These are phyloP conservation scores for Lavandula angustifolia DNA, from an alignment of 257 asterid genomes.

Conservation along the genomic window DNA sequence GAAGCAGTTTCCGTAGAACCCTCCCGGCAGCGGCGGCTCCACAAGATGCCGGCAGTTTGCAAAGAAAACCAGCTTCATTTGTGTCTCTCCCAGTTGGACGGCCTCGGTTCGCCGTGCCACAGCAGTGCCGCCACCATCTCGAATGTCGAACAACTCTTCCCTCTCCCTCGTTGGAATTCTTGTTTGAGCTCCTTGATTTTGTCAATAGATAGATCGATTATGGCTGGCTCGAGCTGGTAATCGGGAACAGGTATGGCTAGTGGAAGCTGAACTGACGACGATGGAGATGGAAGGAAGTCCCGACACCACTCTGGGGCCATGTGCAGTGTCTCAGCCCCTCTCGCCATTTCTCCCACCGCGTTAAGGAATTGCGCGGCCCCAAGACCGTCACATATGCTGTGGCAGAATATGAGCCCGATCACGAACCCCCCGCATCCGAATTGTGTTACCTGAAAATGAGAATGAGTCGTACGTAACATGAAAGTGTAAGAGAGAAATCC, in stretches of 20 bases:
- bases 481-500: too few relatives aligned
- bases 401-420: constrained; percentile 54
- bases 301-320: constrained; percentile 48
- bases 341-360: constrained; percentile 56
- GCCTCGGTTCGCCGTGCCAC: constrained; percentile 49
- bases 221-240: constrained; percentile 43
- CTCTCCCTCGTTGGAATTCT: constrained; percentile 31
- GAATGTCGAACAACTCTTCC: constrained; percentile 42
- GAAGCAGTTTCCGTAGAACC: constrained; percentile 62
- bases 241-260: constrained; percentile 28
- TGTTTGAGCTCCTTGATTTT: constrained; percentile 42
- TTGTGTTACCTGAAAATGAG: constrained; percentile 34
- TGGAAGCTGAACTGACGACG: constrained; percentile 11
- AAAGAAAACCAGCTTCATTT: constrained; percentile 46
- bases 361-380: constrained; percentile 68
- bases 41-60: constrained; percentile 48
- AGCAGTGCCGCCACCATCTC: constrained; percentile 47
- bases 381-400: constrained; percentile 53
- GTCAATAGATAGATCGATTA: constrained; percentile 38
- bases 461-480: too few relatives aligned
- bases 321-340: constrained; percentile 40
- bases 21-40: constrained; percentile 38
- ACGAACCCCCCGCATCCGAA: constrained; percentile 50
- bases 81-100: constrained; percentile 29
- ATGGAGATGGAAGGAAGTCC: constrained; percentile 35